Evolutionary conservation across 2,329 filamentous ascomycete genomes (phyloP), one percentile per base, ranked within the genome.

Genomic region (Fusarium musae): DNA sequence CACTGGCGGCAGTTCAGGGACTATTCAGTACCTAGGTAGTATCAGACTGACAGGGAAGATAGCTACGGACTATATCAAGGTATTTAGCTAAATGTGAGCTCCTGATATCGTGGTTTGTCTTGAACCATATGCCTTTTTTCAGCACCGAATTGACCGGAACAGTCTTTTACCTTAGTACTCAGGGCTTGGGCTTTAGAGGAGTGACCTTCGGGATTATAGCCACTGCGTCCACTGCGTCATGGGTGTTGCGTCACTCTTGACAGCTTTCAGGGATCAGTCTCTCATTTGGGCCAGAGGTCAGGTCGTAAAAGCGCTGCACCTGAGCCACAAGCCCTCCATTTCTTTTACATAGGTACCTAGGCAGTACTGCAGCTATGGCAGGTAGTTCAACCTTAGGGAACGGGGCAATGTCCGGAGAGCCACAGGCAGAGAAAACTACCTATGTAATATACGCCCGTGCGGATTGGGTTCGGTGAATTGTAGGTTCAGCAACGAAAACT

Each of bases 201-300:
- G 30, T 53, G 39, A 46, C 44, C 50, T n/a, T n/a, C 12, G 26
- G 34, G 39, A 37, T 37, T n/a, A 34, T 54, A 68, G 66, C 68
- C 63, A 63, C 61, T 56, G 70, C 70, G 61, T 71, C 34, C 34
- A 36, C 34, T 36, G 36, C 36, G 36, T 36, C 36, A 73, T 61
- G 43, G 28, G 39, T 44, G 59, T 74, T 74, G 72, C 72, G 72
- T 74, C 72, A 74, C 72, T 61, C 10, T 54, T n/a, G 42, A 26
- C 58, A 44, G 37, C 23, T 71, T 37, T 39, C 70, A 50, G 63
- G 70, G 66, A 73, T 71, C 58, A 56, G 42, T 68, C 66, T 73
- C 54, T 73, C 49, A 61, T 67, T 59, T 39, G 34, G 54, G 36
- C 36, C 23, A 39, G 23, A 53, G 32, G 49, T 28, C 23, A 47